Base-by-base conservation (phyloP, 306 rosid species). In the Acmispon strigosus region DNA sequence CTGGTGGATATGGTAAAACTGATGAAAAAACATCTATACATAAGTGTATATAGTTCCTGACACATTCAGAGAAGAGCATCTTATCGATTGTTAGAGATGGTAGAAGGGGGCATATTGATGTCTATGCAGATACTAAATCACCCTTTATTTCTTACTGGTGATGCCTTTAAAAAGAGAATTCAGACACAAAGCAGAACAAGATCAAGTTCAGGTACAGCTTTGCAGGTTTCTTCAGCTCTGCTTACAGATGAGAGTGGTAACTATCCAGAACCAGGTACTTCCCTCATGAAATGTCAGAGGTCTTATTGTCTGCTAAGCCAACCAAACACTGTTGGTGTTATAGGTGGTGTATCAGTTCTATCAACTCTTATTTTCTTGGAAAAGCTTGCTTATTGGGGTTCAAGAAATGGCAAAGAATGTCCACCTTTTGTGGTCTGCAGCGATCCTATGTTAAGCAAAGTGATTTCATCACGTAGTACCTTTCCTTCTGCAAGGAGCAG, bases 351-450 rank as follows among this genome's bases (percentile, higher is more conserved):
- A 17, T 92, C 96, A 29, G 90, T 80, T 47, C 76, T 73, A 50
- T 89, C 97, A 53, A 87, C 91, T 66, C 80, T 92, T 43, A 72
- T 92, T 73, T 92, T 89, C 94, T 49, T 92, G 81, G 97, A 92
- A 72, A 92, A 92, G 75, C 91, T 92, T 50, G 96, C 82, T 36
- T 81, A 85, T 76, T 88, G 88, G 96, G 78, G 93, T 47, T 57
- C 83, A 67, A 89, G 83, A 60, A 75, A 78, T 47, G 91, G 93
- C 22, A 76, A 76, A 47, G 80, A 74, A 49, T 83, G 97, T 57
- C 86, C 90, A 2, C 97, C 97, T 29, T 91, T 91, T 34, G 86
- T 91, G 42, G 92, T 86, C 15, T 89, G 92, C 75, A 89, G 87
- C 6, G 97, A 91, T 76, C 84, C 90, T 6, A 63, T 62, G 27